phyloP scores from a whole-genome alignment of 2,329 filamentous ascomycete species.

The Trichothecium sympodiale region DNA sequence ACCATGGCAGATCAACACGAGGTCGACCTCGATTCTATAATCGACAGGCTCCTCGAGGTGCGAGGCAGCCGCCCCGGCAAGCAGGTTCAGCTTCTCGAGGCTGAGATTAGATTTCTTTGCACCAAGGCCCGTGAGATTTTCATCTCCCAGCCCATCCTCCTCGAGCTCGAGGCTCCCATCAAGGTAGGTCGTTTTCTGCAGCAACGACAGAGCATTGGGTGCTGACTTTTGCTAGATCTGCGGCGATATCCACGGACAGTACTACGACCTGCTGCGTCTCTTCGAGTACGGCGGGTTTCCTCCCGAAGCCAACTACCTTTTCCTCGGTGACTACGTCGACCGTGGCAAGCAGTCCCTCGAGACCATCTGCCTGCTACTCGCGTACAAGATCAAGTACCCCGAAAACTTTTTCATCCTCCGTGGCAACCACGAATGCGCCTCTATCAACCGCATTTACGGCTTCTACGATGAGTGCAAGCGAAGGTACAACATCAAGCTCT shows the following conservation, averaged over 20 bases:
- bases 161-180: slow-evolving; percentile 96
- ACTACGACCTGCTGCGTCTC: slow-evolving; percentile 91
- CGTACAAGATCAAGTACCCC: slow-evolving; percentile 99
- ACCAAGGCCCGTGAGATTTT: slow-evolving; percentile 99
- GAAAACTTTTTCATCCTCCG: slow-evolving; percentile 99
- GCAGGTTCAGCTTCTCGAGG: slow-evolving; percentile 93
- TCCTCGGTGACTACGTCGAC: slow-evolving; percentile 97
- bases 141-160: slow-evolving; percentile 95
- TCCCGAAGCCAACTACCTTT: slow-evolving; percentile 97
- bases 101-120: slow-evolving; percentile 93
- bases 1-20: slow-evolving; percentile 63
- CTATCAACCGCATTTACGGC: slow-evolving; percentile 97
- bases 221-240: slow-evolving; percentile 62
- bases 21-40: slow-evolving; percentile 98
- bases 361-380: slow-evolving; percentile 91
- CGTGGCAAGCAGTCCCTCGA: slow-evolving; percentile 98
- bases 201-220: too few species aligned
- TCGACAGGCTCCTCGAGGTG: slow-evolving; percentile 94
- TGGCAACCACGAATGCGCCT: slow-evolving; percentile 98
- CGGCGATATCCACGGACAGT: slow-evolving; percentile 98
- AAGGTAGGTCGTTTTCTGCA: slow-evolving; percentile 55
- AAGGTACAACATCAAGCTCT: slow-evolving; percentile 97
- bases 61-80: slow-evolving; percentile 96
- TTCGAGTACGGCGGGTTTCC: slow-evolving; percentile 99
- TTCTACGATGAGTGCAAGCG: slow-evolving; percentile 99